Evolutionary conservation across 306 rosid species (phyloP), one percentile per base, ranked within the genome.

Genomic region (Senna tora): DNA sequence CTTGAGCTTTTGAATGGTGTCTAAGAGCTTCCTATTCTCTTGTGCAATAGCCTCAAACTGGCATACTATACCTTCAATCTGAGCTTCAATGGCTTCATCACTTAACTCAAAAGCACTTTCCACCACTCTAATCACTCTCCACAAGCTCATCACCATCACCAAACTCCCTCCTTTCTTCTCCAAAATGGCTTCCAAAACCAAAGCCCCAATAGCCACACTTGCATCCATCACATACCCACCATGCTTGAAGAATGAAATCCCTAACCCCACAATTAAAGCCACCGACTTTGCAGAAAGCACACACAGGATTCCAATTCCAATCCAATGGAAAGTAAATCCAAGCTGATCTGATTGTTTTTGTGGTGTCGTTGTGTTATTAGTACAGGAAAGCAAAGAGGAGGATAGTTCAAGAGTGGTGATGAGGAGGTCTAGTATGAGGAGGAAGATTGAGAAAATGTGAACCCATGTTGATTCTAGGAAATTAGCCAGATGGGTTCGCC

Each of bases 71-170:
- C 67, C 77, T 81, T 71, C 80, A 80, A 89, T 81, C 75, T 84
- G 90, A 36, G 83, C 89, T 77, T 89, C 92, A 82, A 89, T 89
- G 63, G 90, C 92, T 20, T 83, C 96, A 42, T 87, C 97, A 16
- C 96, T 86, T 19, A 89, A 55, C 88, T 86, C 96, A 47, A 92
- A 88, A 0, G 85, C 89, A 69, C 88, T 86, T 78, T 92, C 97
- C 15, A 89, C 79, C 9, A 92, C 83, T 77, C 96, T 83, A 39
- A 89, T 79, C 15, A 92, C 81, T 8, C 97, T 85, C 94, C 97
- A 92, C 65, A 92, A 80, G 67, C 93, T 89, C 72, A 81, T 93
- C 33, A 87, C 74, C 32, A 83, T 76, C 63, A 92, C 77, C 56
- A 89, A 61, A 33, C 96, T 92, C 6, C 97, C 94, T 10, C 96